Evolutionary conservation across 2,329 filamentous ascomycete genomes (phyloP), one percentile per base, ranked within the genome.

Genomic region (Bipolaris oryzae): DNA sequence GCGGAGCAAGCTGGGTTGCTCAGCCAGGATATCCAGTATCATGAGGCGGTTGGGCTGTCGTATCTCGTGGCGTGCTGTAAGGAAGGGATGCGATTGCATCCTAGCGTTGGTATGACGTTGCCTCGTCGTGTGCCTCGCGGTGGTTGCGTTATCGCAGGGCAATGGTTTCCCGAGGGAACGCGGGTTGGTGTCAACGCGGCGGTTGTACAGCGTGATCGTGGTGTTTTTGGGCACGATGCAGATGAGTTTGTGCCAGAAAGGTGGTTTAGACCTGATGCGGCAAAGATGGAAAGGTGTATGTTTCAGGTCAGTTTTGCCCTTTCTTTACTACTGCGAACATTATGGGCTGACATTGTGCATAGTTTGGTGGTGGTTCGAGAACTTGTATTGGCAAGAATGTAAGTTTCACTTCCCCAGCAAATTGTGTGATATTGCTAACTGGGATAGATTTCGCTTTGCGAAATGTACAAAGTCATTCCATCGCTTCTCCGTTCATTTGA

Each of bases 11-110:
- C 25, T 85, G 86, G 9, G 69, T 64, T 4, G 78, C 79, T 58
- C 66, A 74, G 34, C 20, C 33, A 37, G 58, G 74, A 28, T 65
- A 74, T 13, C 50, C 67, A 1, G 80, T 84, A 15, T 83, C 84
- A 6, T 25, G 87, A 91, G 73, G 82, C 81, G 47, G 87, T 90
- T 70, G 83, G 83, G 49, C 80, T 93, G 3, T 84, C 85, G 0
- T 93, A 92, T 71, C 84, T 94, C 2, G 88, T 91, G 68, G 90
- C 89, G 2, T 87, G 85, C 56, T 84, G 92, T 67, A 89, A 92
- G 69, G 90, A 94, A 73, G 85, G 87, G 9, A 90, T 92, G 77
- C 84, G 89, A 7, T 72, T 91, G 64, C 88, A 92, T 71, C 90
- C 90, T 0, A 88, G 90, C 0, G 82, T 87, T 0, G 90, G 89